Evolutionary conservation across 495 filamentous ascomycete species (phyloP), one percentile per base, ranked within the genome.

Genomic region (Aspergillus saccharolyticus): DNA sequence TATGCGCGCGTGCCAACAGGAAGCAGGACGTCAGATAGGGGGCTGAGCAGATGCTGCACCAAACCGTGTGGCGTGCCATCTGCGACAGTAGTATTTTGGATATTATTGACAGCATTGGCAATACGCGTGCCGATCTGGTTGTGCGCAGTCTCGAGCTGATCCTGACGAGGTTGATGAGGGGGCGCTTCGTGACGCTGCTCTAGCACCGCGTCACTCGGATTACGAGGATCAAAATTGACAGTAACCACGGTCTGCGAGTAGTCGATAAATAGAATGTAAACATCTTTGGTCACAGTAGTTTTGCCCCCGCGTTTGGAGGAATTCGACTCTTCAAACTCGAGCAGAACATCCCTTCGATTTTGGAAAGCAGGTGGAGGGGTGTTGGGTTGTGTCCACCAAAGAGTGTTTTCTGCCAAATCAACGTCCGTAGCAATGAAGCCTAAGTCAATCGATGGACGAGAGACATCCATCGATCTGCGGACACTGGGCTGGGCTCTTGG

Each of bases 181-280:
- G 94, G 92, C 1, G 81, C 73, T 63, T 97, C 89, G 62, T 98
- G 94, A 18, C 87, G 85, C 70, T 98, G 94, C 60, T 95, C 89
- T 9, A 97, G 68, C 2, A 76, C 71, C 10, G 85, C 86, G 62
- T 91, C 85, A 39, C 79, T 71, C 8, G 89, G 82, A 63, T 96
- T 85, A 45, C 84, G 78, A 2, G 85, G 74, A 69, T 96, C 89
- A 70, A 87, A 97, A 56, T 80, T 85, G 25, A 85, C 89, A 0
- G 85, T 89, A 64, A 97, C 82, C 58, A 96, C 75, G 0, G 92
- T 97, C 67, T 97, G 94, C 16, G 92, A 97, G 70, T 97, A 97
- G 71, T 98, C 94, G 56, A 90, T 86, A 75, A 87, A 97, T 2
- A 98, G 78, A 22, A 96, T 76, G 64, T 87, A 96, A 25, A 96